phyloP scores from a whole-genome alignment of 306 rosid genomes.

The Cucumis hystrix region DNA sequence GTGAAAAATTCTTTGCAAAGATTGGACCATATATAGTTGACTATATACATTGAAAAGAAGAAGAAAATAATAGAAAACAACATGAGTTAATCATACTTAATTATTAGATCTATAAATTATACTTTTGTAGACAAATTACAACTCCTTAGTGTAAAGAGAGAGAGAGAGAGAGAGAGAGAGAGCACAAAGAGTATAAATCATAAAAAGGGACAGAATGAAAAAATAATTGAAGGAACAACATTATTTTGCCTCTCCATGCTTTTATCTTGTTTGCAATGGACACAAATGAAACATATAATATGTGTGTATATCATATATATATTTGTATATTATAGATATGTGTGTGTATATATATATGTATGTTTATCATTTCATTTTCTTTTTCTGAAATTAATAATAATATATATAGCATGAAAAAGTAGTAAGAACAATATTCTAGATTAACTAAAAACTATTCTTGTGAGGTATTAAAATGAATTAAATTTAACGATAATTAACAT shows the following conservation, averaged over 20 bases:
- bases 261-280: not conserved
- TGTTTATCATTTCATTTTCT: not conserved
- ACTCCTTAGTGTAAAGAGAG: not conserved
- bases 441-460: too few relatives aligned
- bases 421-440: not conserved
- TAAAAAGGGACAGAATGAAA: not conserved
- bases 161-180: not conserved
- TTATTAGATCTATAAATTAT: not conserved
- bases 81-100: not conserved
- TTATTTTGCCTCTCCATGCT: conserved; percentile 6
- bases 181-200: not conserved
- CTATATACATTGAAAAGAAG: not conserved
- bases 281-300: not conserved
- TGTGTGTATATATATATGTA: not conserved
- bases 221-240: conserved; percentile 1
- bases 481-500: too few relatives aligned
- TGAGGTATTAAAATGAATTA: too few relatives aligned
- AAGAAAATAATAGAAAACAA: not conserved
- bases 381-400: not conserved
- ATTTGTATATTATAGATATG: not conserved
- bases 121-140: not conserved
- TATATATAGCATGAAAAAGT: not conserved
- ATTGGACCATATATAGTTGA: not conserved
- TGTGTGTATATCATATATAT: not conserved
- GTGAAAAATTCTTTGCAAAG: not conserved